Base-by-base conservation (phyloP, 306 rosid species). In the Cicer yamashitae region DNA sequence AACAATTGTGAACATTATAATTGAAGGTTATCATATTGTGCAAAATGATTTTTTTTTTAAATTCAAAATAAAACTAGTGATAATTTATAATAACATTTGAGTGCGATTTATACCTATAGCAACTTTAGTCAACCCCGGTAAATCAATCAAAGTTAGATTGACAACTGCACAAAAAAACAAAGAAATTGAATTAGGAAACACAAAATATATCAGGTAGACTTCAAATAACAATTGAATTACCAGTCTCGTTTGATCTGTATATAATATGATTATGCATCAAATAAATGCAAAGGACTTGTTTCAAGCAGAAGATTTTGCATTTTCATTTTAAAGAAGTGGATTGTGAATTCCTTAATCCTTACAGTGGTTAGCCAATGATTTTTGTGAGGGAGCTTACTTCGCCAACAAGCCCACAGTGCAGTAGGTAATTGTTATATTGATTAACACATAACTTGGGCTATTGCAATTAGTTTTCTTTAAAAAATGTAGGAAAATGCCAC, bases 91-190 rank as follows among this genome's bases (percentile, higher is more conserved):
- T 13, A 68, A 14, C 8, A 40, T 22, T 67, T 30, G 67, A 75
- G 74, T 10, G 59, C 34, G 50, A 18, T 70, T 83, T 90, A 61
- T 90, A 94, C 98, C 98, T 82, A 94, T 50, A 51, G 98, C 98
- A 67, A 94, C 98, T 81, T 94, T 94, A 18, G 98, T 94, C 85
- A 94, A 89, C 76, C 98, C 98, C 43, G 98, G 98, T 43, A 94
- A 87, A 86, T 94, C 98, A 71, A 94, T 75, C 58, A 94, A 88
- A 51, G 98, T 94, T 47, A 94, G 87, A 94, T 94, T 94, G 87
- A 94, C 98, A 86, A 94, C 98, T 94, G 94, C 85, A 22, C 82
- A 85, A 59, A 82, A 15, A 44, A 71, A 56, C 15, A 48, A 2
- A 50, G 17, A 74, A 71, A 69, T 39, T 72, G 69, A 18, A 68